phyloP scores from a whole-genome alignment of 331 rosid species.

The Phaseolus coccineus region DNA sequence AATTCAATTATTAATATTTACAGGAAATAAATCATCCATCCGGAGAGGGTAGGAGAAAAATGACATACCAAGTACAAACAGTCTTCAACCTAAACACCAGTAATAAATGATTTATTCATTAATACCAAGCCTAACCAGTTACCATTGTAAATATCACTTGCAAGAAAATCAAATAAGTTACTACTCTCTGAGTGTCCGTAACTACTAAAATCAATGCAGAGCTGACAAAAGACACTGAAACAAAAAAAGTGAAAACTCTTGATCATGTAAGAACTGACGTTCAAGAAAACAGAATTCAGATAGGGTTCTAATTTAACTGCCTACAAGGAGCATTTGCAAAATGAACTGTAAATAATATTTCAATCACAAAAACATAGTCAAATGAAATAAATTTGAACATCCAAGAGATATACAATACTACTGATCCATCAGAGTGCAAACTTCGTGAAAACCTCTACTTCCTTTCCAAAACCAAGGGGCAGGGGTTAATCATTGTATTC shows the following conservation, averaged over 20 bases:
- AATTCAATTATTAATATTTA: conserved; percentile 4
- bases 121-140: conserved; percentile 33
- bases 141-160: conserved; percentile 21
- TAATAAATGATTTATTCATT: conserved; percentile 12
- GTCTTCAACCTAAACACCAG: not conserved
- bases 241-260: not conserved
- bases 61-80: not conserved
- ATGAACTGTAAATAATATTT: too few species aligned
- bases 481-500: not conserved
- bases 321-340: not conserved
- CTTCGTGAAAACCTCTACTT: not conserved
- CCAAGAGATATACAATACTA: conserved; percentile 6
- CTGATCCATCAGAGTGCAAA: not conserved
- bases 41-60: not conserved
- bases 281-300: conserved; percentile 11
- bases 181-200: conserved; percentile 18
- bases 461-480: not conserved
- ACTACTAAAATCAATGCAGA: conserved; percentile 12
- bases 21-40: conserved; percentile 22
- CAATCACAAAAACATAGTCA: not conserved
- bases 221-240: not conserved
- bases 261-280: not conserved
- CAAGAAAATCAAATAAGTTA: conserved; percentile 14
- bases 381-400: not conserved
- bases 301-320: not conserved